Base-by-base conservation (phyloP, 371 early-diverging fungal species). In the Mortierella sp. region DNA sequence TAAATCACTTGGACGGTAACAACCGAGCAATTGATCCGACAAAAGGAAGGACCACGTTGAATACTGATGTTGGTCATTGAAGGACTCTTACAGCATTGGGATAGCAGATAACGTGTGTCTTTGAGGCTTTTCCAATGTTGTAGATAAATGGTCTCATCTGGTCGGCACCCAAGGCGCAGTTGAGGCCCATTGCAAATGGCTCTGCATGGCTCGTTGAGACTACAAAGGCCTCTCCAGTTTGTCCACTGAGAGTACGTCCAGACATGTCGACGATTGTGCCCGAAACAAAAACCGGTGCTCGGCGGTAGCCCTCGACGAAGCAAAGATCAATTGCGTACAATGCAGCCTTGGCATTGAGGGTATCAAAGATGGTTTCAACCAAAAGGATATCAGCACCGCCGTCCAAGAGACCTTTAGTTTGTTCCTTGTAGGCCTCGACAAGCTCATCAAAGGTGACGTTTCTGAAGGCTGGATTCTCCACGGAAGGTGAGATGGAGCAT, bases 211-310 rank as follows among this genome's bases (percentile, higher is more conserved):
- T 80, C 30, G 94, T 83, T 12, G 94, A 93, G 14, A 90, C 86
- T 21, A 96, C 90, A 86, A 96, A 97, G 0, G 94, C 96, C 82
- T 97, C 97, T 51, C 96, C 95, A 0, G 97, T 97, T 71, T 96
- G 96, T 47, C 97, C 97, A 52, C 95, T 95, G 43, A 97, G 85
- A 2, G 97, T 97, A 72, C 97, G 91, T 46, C 97, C 97, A 59
- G 93, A 92, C 82, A 94, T 93, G 84, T 97, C 97, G 30, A 96
- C 96, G 82, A 97, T 97, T n/a, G 96, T 97, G 47, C 96, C 96
- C 14, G 96, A 96, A n/a, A 97, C 85, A 66, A 97, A 88, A 41
- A 97, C 82, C 9, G 96, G 97, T 0, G 87, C 85, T 47, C 84
- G 81, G 68, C 89, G 89, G 63, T 93, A 95, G 6, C 87, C 82